Base-by-base conservation (phyloP, 306 rosid species). In the Sesbania bispinosa region DNA sequence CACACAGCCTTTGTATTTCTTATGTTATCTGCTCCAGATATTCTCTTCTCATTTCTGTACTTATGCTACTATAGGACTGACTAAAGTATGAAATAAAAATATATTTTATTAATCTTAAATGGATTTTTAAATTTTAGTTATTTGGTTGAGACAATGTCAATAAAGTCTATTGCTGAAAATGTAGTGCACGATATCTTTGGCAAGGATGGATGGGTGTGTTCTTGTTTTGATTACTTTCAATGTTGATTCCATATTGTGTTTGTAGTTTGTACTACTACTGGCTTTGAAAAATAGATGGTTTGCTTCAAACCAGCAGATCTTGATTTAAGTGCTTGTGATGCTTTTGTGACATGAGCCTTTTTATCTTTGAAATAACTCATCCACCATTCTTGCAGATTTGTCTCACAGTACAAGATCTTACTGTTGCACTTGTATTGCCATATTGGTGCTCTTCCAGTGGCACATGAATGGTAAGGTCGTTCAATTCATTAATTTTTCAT, bases 351-450 rank as follows among this genome's bases (percentile, higher is more conserved):
- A 3, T 21, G 35, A 62, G 4, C 8, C 14, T 70, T 38, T 54
- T 14, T 47, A 50, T 75, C 47, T 33, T 51, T 79, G 55, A 58
- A 57, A 23, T 75, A 73, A 76, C 65, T 52, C 24, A 39, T 7
- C 7, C 42, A 16, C 35, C 32, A 42, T 20, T 75, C 69, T 79
- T 48, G 51, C 96, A 95, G 99, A 69, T 50, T 79, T 69, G 86
- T 81, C 33, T 85, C 82, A 68, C 92, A 84, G 62, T 92, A 88
- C 88, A 95, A 95, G 90, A 83, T 95, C 79, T 81, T 77, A 69
- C 78, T 95, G 84, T 53, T 89, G 87, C 97, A 95, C 64, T 64
- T 95, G 79, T 89, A 89, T 78, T 85, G 90, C 61, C 82, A 89
- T 80, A 78, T 78, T 64, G 99, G 99, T 33, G 93, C 92, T 51